Evolutionary conservation across 805 yeast species (phyloP), one percentile per base, ranked within the genome.

Genomic region (Torulaspora maleeae): DNA sequence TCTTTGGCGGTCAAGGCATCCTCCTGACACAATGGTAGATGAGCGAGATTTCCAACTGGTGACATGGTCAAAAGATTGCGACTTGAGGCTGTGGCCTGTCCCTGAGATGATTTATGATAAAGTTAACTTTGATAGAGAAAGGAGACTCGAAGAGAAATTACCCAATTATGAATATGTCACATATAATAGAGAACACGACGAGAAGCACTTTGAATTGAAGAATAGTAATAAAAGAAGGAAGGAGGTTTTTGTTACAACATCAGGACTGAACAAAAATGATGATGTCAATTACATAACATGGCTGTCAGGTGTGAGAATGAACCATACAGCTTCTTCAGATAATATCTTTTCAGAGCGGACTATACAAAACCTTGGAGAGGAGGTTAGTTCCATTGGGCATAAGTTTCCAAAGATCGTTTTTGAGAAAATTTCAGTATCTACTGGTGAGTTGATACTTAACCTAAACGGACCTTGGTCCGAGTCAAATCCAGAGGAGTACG

Each of bases 61-160:
- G 1, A 87, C 98, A 0, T 91, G 98, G 97, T 83, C 95, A 1
- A 81, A 86, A 41, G 98, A 93, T 60, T 78, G 82, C 53, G 95
- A 87, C 59, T 69, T 93, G 47, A 73, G 90, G 49, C 66, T 90
- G 38, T 91, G 97, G 97, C 84, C 88, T 0, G 64, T 80, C 13
- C 60, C 71, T 12, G 77, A 77, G 3, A 70, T 69, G 5, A 61
- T 76, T 13, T 75, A 81, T 51, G 72, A 69, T 6, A 70, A 70
- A 30, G 72, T 79, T 38, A 63, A 66, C 42, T 78, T 70, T 56
- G 63, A 63, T 3, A 64, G 73, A 47, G 68, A 68, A 7, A 58
- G 55, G 12, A 64, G 69, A 5, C 52, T 75, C 8, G 60, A 68
- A 2, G 65, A 66, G 38, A 65, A 64, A 8, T 50, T 72, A 2